Percentiles rank a stretch among this genome's conserved stretches.
phyloP scores from a whole-genome alignment of 106 monocot genomes.

The Dendrobium nobile region DNA sequence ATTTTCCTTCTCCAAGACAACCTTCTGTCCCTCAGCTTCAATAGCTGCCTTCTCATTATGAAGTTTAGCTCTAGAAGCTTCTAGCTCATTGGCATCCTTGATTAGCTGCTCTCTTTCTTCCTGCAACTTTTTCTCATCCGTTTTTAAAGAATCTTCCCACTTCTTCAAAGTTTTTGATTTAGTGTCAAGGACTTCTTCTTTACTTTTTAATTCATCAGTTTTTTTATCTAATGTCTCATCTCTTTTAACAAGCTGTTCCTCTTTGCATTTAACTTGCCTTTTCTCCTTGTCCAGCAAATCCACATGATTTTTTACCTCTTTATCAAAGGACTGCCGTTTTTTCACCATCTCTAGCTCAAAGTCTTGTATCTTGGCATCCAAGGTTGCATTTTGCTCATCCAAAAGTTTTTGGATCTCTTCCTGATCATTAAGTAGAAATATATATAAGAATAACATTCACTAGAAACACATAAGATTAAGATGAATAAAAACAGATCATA shows the following conservation, averaged over 20 bases:
- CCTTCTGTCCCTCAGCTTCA: conserved; percentile 36
- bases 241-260: conserved; percentile 51
- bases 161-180: conserved; percentile 70
- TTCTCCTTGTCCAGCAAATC: conserved; percentile 37
- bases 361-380: conserved; percentile 57
- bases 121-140: conserved; percentile 38
- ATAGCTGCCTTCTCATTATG: conserved; percentile 40
- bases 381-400: conserved; percentile 51
- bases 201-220: conserved; percentile 42
- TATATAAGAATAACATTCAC: background rate
- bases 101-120: conserved; percentile 38
- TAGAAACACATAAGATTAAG: background rate
- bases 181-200: conserved; percentile 46
- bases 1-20: conserved; percentile 46
- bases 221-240: conserved; percentile 54
- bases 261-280: conserved; percentile 32
- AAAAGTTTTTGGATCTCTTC: conserved; percentile 83
- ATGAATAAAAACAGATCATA: background rate
- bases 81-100: conserved; percentile 32
- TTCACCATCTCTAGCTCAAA: conserved; percentile 68
- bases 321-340: conserved; percentile 43
- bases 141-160: conserved; percentile 55
- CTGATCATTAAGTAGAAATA: conserved; percentile 17
- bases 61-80: conserved; percentile 32
- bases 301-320: conserved; percentile 46